Base-by-base conservation (phyloP, 345 rosid species). In the Ceriops zippeliana region DNA sequence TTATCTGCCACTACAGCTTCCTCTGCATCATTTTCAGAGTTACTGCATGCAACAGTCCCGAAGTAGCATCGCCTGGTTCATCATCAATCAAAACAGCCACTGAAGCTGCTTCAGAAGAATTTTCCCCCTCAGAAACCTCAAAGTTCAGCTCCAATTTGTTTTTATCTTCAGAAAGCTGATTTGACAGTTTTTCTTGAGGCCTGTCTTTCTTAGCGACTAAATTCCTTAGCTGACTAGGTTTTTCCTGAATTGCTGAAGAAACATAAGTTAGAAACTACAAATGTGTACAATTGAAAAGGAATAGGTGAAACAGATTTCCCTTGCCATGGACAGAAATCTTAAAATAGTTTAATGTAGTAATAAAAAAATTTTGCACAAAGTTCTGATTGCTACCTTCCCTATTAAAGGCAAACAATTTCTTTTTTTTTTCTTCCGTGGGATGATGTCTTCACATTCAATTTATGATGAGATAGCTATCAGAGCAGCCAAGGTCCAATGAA, bases 231-330 rank as follows among this genome's bases (percentile, higher is more conserved):
- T 67, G 61, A 65, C 38, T 58, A 34, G 75, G 71, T 69, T 79
- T 85, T 73, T 83, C 85, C 69, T 58, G 75, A 74, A 75, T 51
- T 63, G 70, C 97, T 89, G 82, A 71, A 70, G 67, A 65, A 1
- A 58, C 3, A 30, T 51, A 56, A 30, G 49, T 49, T 49, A 30
- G 38, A 54, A 47, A 11, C 20, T 27, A 76, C 0, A 66, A 8
- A 24, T 21, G 49, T 13, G 17, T 42, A 42, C 15, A 42, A 42
- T 13, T 13, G 49, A 26, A 17, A 5, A 52, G 63, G 63, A 52
- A 27, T 27, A 49, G 13, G 27, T 0, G 38, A 47, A 34, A 62
- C 22, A 28, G 60, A 24, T 17, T 52, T 56, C 13, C 61, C 34
- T 59, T 38, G 53, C 10, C 10, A 17, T 26, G 10, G 22, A 66